phyloP scores from a whole-genome alignment of 768 basidiomycete genomes.

The Dioszegia aurantiaca region DNA sequence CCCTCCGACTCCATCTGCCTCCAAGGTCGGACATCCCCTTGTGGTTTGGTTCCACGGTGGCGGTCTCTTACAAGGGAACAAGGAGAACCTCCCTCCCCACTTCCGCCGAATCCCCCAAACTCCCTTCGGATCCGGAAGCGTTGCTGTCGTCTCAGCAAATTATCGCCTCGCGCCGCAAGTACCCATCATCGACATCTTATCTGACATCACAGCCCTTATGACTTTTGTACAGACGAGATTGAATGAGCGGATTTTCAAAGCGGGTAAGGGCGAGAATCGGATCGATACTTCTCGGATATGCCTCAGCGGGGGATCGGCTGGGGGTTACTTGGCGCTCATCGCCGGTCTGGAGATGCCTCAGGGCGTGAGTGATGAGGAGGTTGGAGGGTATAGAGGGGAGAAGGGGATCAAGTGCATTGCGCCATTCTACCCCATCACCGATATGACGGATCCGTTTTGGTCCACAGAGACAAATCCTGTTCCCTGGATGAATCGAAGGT shows the following conservation, averaged over 20 bases:
- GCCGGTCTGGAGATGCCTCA: constrained; percentile 34
- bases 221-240: constrained; percentile 33
- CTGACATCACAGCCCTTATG: constrained; percentile 40
- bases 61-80: constrained; percentile 48
- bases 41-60: constrained; percentile 51
- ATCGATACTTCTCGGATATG: constrained; percentile 39
- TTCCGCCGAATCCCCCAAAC: constrained; percentile 35
- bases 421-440: constrained; percentile 47
- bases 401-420: constrained; percentile 43
- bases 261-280: constrained; percentile 23
- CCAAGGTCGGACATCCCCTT: constrained; percentile 29
- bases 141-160: constrained; percentile 50
- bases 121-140: constrained; percentile 19
- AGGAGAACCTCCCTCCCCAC: constrained; percentile 50
- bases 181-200: constrained; percentile 48
- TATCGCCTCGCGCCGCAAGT: constrained; percentile 53
- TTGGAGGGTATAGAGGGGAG: constrained; percentile 43
- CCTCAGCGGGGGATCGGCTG: constrained; percentile 44
- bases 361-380: constrained; percentile 25
- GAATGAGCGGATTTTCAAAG: constrained; percentile 28
- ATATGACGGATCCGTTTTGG: constrained; percentile 45
- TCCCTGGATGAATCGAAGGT: constrained; percentile 36
- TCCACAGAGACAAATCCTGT: constrained; percentile 43
- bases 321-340: constrained; percentile 46
- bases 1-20: constrained; percentile 17